These are phyloP conservation scores for Trematosphaeria pertusa DNA, from an alignment of 2,329 filamentous ascomycete genomes.

Conservation along the genomic window DNA sequence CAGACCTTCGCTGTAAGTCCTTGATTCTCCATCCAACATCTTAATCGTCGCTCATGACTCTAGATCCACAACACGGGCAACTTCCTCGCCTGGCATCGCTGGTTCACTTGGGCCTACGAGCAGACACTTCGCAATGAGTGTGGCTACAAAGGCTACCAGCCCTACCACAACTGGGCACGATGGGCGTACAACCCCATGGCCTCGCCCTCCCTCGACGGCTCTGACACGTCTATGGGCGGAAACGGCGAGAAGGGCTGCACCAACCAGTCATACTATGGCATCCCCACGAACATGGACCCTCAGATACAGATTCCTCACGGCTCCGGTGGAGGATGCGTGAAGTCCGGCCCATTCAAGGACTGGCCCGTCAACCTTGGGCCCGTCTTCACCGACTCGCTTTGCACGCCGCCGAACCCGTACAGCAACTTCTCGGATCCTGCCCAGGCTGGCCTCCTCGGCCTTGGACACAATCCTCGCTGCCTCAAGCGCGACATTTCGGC, in stretches of 20 bases:
- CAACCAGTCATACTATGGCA: conserved; percentile 19
- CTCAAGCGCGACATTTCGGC: conserved; percentile 45
- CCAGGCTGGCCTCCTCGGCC: conserved; percentile 19
- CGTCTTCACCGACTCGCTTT: conserved; percentile 47
- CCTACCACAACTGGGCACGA: conserved; percentile 40
- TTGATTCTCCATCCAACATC: conserved; percentile 1
- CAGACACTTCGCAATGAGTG: conserved; percentile 38
- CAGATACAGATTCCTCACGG: conserved; percentile 54
- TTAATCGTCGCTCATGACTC: background rate
- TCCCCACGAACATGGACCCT: conserved; percentile 27
- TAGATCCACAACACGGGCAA: conserved; percentile 37
- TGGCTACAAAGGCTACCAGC: conserved; percentile 37
- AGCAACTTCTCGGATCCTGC: conserved; percentile 31
- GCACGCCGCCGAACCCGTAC: conserved; percentile 32
- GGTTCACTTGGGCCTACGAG: conserved; percentile 37
- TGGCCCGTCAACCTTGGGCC: conserved; percentile 56
- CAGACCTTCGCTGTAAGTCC: conserved; percentile 28
- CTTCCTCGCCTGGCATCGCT: conserved; percentile 38
- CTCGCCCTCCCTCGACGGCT: conserved; percentile 63
- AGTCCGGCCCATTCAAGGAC: conserved; percentile 59
- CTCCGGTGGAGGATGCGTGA: conserved; percentile 62
- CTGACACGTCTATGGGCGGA: conserved; percentile 53
- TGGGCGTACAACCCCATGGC: conserved; percentile 40
- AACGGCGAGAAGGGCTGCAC: conserved; percentile 48
- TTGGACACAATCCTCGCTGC: conserved; percentile 44